Conservation (phyloP, 2,329 filamentous ascomycete species). For the Penicillium glabrum region DNA sequence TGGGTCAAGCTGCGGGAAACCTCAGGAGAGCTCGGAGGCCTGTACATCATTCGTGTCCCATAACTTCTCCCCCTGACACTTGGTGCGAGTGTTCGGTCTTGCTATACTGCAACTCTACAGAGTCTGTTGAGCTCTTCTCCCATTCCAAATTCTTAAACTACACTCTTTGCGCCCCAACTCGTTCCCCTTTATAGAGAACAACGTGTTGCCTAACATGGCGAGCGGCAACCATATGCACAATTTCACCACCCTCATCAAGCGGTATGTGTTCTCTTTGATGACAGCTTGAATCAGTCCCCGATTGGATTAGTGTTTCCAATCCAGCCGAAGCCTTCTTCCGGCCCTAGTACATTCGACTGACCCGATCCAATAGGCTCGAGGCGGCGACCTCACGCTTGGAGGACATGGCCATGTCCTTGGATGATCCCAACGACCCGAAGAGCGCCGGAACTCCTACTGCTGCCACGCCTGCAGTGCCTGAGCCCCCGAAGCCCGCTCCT, state of each 20-base stretch:
- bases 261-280: constrained; percentile 58
- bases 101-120: neutral
- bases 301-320: neutral
- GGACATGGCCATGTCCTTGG: constrained; percentile 81
- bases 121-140: neutral
- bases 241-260: constrained; percentile 94
- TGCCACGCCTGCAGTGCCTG: constrained; percentile 23
- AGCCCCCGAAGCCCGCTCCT: constrained; percentile 31
- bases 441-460: constrained; percentile 26
- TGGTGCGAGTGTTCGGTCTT: neutral
- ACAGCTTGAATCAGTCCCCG: neutral
- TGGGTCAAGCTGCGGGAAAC: constrained; percentile 18
- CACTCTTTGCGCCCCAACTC: neutral
- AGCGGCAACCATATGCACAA: constrained; percentile 85
- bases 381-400: constrained; percentile 94
- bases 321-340: neutral
- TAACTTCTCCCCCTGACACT: constrained; percentile 4
- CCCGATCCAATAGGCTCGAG: constrained; percentile 75
- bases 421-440: constrained; percentile 49
- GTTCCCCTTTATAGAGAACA: constrained; percentile 7
- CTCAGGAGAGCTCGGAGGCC: constrained; percentile 15
- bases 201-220: constrained; percentile 56
- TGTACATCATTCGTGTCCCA: constrained; percentile 5
- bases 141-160: neutral
- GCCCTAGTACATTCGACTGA: constrained; percentile 24